These are phyloP conservation scores for Barnettozyma hawaiiensis DNA, from an alignment of 1,139 yeast species.

Conservation along the genomic window DNA sequence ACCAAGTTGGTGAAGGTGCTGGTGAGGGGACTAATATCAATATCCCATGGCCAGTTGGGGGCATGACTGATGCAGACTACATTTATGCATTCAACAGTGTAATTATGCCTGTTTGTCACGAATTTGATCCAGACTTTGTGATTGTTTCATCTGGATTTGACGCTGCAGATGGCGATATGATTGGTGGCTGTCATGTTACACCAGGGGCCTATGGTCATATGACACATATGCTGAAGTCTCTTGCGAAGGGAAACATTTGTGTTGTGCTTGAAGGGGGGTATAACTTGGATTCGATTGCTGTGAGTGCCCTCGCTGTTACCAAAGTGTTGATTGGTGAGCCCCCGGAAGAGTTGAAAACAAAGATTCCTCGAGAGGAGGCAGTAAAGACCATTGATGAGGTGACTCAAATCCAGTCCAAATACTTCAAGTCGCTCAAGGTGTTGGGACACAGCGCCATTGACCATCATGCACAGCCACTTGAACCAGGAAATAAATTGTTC, in stretches of 20 bases:
- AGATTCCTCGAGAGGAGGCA: slow-evolving; percentile 69
- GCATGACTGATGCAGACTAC: slow-evolving; percentile 95
- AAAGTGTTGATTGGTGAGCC: slow-evolving; percentile 93
- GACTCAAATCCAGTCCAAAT: slow-evolving; percentile 69
- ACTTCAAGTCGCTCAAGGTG: slow-evolving; percentile 84
- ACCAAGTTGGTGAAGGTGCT: slow-evolving; percentile 74
- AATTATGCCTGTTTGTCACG: slow-evolving; percentile 84
- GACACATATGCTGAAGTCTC: slow-evolving; percentile 85
- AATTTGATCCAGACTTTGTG: slow-evolving; percentile 88
- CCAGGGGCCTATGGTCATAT: slow-evolving; percentile 96
- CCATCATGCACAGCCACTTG: slow-evolving; percentile 22
- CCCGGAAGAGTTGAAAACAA: slow-evolving; percentile 64
- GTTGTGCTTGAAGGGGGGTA: slow-evolving; percentile 97
- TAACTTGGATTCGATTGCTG: slow-evolving; percentile 83
- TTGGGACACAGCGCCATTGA: slow-evolving; percentile 39
- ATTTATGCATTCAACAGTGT: slow-evolving; percentile 84
- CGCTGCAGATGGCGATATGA: slow-evolving; percentile 97
- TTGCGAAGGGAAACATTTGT: slow-evolving; percentile 84
- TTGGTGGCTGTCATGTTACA: slow-evolving; percentile 95
- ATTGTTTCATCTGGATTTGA: slow-evolving; percentile 95
- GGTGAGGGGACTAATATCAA: slow-evolving; percentile 88
- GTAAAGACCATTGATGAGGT: slow-evolving; percentile 87
- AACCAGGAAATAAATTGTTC: slow-evolving; percentile 30
- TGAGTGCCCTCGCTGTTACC: slow-evolving; percentile 87
- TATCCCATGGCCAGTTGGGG: slow-evolving; percentile 91